phyloP scores from a whole-genome alignment of 1,284 basidiomycete species.

The Ceratobasidium sp. region DNA sequence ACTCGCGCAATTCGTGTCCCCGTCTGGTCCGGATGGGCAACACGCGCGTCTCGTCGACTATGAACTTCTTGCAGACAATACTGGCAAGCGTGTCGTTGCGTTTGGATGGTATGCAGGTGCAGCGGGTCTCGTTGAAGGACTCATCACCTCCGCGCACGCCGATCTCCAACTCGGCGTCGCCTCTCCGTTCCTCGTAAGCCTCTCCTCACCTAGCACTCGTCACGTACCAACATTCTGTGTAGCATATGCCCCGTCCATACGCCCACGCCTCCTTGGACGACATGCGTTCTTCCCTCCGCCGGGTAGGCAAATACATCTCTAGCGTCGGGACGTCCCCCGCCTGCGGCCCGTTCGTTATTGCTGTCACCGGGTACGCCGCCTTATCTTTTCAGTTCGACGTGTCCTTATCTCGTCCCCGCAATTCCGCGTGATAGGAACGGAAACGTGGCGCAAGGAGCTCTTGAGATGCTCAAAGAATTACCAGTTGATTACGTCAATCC shows the following conservation, averaged over 20 bases:
- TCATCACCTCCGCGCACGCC: constrained; percentile 81
- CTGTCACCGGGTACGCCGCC: constrained; percentile 82
- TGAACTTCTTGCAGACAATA: constrained; percentile 77
- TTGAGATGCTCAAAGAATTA: constrained; percentile 78
- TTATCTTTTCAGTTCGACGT: constrained; percentile 7
- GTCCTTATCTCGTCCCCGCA: not conserved
- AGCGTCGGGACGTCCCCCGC: constrained; percentile 71
- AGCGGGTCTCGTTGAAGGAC: constrained; percentile 85
- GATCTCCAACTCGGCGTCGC: constrained; percentile 83
- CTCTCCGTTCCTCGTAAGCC: constrained; percentile 82
- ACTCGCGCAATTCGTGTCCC: constrained; percentile 73
- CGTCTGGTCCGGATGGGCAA: constrained; percentile 20
- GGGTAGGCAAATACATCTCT: constrained; percentile 71
- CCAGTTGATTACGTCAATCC: constrained; percentile 73
- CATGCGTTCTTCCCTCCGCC: constrained; percentile 70
- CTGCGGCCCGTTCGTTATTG: constrained; percentile 83
- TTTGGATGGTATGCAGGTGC: constrained; percentile 93
- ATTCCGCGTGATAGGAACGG: constrained; percentile 67
- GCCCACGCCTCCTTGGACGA: constrained; percentile 73
- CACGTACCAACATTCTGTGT: constrained; percentile 24
- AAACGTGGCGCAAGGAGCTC: constrained; percentile 81
- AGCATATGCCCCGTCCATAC: constrained; percentile 87
- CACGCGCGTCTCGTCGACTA: constrained; percentile 76
- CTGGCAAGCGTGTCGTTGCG: constrained; percentile 82
- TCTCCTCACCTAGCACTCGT: not conserved